Evolutionary conservation across 1,284 basidiomycete genomes (phyloP).

Genomic region (Pseudozyma sp.): DNA sequence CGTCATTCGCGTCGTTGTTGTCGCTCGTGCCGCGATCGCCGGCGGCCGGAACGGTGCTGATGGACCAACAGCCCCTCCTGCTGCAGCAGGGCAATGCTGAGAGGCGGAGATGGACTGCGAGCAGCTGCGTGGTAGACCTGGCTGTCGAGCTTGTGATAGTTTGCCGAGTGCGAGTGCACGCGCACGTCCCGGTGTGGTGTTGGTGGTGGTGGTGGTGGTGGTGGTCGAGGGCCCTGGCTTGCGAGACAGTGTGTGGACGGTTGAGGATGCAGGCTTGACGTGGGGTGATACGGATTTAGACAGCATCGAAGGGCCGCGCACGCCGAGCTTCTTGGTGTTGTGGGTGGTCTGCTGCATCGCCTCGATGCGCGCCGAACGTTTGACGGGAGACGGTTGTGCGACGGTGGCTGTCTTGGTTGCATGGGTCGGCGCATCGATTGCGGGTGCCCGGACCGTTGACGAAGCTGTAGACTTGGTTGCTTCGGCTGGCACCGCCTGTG

Average conservation of each 20-base stretch:
- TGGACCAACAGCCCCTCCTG: slow-evolving; percentile 4
- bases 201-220: background rate
- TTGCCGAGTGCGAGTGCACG: slow-evolving; percentile 22
- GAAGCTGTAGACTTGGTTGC: background rate
- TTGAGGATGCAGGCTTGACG: slow-evolving; percentile 10
- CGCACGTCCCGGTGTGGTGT: slow-evolving; percentile 1
- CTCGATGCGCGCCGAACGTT: slow-evolving; percentile 43
- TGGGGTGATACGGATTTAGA: slow-evolving; percentile 23
- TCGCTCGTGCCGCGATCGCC: slow-evolving; percentile 6
- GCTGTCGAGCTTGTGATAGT: slow-evolving; percentile 45
- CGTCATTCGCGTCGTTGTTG: background rate
- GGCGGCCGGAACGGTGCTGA: slow-evolving; percentile 45
- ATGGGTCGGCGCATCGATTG: background rate
- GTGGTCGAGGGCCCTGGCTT: background rate
- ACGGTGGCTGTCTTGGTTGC: background rate
- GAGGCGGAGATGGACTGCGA: slow-evolving; percentile 17
- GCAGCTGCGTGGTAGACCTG: slow-evolving; percentile 31
- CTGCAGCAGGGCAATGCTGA: background rate
- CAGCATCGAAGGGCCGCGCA: slow-evolving; percentile 28
- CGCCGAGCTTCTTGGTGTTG: slow-evolving; percentile 37
- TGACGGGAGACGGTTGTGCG: slow-evolving; percentile 29
- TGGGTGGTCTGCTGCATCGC: slow-evolving; percentile 37
- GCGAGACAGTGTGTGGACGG: background rate
- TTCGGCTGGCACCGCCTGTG: background rate
- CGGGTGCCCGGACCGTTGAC: background rate